A percentile compares a stretch with the other conserved stretches of the same genome.
phyloP scores from a whole-genome alignment of 2,329 filamentous ascomycete species.

The Ophiostoma populinum region DNA sequence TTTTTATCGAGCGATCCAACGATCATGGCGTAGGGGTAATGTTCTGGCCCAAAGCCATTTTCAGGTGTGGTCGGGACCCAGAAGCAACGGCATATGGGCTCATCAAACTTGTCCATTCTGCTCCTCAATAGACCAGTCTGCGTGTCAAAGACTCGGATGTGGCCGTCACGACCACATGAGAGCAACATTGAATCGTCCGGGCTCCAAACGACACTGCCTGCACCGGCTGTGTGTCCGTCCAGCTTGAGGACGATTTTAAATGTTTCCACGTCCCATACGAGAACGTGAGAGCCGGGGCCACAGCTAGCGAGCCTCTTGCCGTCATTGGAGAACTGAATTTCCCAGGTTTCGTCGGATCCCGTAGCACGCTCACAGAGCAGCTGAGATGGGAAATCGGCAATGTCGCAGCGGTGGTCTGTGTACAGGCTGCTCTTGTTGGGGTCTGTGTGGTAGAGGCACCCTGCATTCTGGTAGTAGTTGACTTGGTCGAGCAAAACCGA shows the following conservation, averaged over 20 bases:
- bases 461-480: conserved; percentile 66
- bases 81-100: conserved; percentile 77
- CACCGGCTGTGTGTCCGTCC: conserved; percentile 47
- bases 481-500: conserved; percentile 67
- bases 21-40: conserved; percentile 60
- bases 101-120: conserved; percentile 52
- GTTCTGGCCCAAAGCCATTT: too few relatives aligned
- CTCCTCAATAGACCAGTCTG: conserved; percentile 48
- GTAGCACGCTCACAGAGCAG: conserved; percentile 52
- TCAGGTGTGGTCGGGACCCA: conserved; percentile 33
- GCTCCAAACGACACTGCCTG: conserved; percentile 78
- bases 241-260: conserved; percentile 50
- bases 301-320: conserved; percentile 69
- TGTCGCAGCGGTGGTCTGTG: conserved; percentile 71
- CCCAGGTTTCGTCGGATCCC: conserved; percentile 77
- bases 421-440: conserved; percentile 67
- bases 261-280: conserved; percentile 63
- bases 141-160: conserved; percentile 59
- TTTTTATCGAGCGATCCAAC: conserved; percentile 58
- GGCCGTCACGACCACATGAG: conserved; percentile 61
- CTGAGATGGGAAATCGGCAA: conserved; percentile 60
- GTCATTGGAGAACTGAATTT: conserved; percentile 76
- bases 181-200: conserved; percentile 78
- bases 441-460: conserved; percentile 80
- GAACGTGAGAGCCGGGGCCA: conserved; percentile 54